Percentiles rank a stretch among this genome's conserved stretches.
phyloP scores from a whole-genome alignment of 345 rosid genomes.

The Mangifera indica region DNA sequence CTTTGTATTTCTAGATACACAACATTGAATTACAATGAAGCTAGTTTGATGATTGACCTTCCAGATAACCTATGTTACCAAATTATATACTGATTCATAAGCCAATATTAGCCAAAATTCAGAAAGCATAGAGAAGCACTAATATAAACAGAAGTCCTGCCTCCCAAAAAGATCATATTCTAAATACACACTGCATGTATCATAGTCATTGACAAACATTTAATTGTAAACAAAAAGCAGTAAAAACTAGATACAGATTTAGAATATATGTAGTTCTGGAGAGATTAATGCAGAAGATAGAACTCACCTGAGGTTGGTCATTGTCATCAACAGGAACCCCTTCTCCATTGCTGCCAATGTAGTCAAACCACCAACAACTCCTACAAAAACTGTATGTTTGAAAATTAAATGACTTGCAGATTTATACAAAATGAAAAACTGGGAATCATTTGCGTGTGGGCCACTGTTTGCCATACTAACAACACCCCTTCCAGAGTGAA shows the following conservation, averaged over 20 bases:
- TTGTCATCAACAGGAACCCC: constrained; percentile 78
- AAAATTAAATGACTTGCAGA: constrained; percentile 93
- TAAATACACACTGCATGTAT: background rate
- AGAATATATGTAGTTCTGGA: background rate
- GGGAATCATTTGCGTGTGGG: constrained; percentile 95
- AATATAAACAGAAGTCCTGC: background rate
- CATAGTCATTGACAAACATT: background rate
- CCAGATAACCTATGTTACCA: background rate
- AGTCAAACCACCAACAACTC: constrained; percentile 86
- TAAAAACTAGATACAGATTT: constrained; percentile 1
- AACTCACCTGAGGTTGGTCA: constrained; percentile 80
- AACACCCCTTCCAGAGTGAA: constrained; percentile 89
- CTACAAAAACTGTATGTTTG: constrained; percentile 93
- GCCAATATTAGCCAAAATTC: background rate
- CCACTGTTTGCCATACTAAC: constrained; percentile 99
- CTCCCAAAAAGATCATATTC: background rate
- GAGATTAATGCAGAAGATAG: background rate
- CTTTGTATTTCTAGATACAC: background rate
- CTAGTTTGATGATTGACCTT: background rate
- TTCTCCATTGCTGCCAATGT: constrained; percentile 85
- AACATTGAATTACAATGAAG: background rate
- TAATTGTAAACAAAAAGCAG: background rate
- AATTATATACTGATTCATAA: background rate
- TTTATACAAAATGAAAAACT: constrained; percentile 93
- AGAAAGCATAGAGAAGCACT: background rate